Evolutionary conservation across 768 basidiomycete genomes (phyloP).

Genomic region (Russula foetens): DNA sequence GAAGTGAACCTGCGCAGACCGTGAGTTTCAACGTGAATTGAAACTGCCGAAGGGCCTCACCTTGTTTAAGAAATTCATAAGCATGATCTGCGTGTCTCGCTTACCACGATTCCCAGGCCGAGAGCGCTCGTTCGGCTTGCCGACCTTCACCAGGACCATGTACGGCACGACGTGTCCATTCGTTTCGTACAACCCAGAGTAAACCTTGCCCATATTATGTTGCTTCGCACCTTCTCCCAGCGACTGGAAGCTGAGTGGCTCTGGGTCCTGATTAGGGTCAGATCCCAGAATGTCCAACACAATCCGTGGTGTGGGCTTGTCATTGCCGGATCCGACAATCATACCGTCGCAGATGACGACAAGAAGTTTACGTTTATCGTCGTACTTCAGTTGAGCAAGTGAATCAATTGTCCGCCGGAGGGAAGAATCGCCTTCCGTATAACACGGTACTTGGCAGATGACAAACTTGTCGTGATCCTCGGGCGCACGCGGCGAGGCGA

Average conservation of each 20-base stretch:
- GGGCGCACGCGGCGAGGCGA: slow-evolving; percentile 69
- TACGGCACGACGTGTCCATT: slow-evolving; percentile 95
- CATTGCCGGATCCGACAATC: slow-evolving; percentile 96
- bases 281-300: slow-evolving; percentile 95
- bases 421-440: slow-evolving; percentile 89
- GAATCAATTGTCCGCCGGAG: slow-evolving; percentile 88
- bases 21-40: neutral
- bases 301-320: slow-evolving; percentile 91
- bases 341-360: slow-evolving; percentile 96
- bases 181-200: slow-evolving; percentile 91
- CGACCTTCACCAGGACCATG: slow-evolving; percentile 85
- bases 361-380: slow-evolving; percentile 94
- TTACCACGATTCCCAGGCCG: slow-evolving; percentile 97
- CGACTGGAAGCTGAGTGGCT: slow-evolving; percentile 89
- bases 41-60: slow-evolving; percentile 30
- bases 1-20: slow-evolving; percentile 72
- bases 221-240: slow-evolving; percentile 93
- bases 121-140: slow-evolving; percentile 88
- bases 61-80: slow-evolving; percentile 99
- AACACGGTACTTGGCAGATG: slow-evolving; percentile 97
- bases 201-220: slow-evolving; percentile 97
- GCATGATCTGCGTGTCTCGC: slow-evolving; percentile 91
- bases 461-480: slow-evolving; percentile 97
- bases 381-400: slow-evolving; percentile 88
- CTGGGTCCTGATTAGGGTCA: slow-evolving; percentile 88